Base-by-base conservation (phyloP, 441 rosid species). In the Pelargonium myrrhifolium region DNA sequence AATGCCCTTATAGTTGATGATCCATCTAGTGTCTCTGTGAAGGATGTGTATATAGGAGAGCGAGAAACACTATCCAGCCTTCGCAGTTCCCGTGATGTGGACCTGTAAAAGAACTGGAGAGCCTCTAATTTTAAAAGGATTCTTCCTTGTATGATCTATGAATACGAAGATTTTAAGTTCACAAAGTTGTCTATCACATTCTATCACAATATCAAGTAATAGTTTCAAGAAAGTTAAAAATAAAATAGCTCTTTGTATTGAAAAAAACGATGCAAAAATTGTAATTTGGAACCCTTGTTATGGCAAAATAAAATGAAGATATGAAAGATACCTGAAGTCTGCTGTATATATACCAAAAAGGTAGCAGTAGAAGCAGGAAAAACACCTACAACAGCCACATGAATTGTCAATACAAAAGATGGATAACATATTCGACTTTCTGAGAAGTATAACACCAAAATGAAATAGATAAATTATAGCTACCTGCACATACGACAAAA, bases 401-500 rank as follows among this genome's bases (percentile, higher is more conserved):
- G 71, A 22, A 67, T 2, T n/a, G 68, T 58, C 55, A 20, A 53
- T 14, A 14, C 61, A 59, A 67, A 61, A 66, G 62, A 70, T 35
- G 45, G 40, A 40, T 60, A 42, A 62, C 62, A 53, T 40, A 51
- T 4, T 65, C 63, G 65, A 66, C 37, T 39, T 68, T 65, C 17
- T 6, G 18, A 45, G 62, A 43, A 65, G 56, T 26, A 62, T 39
- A 70, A 40, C 17, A 66, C 31, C 17, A 22, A 68, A 60, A 53
- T 62, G 62, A 0, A 21, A 81, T 74, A 53, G 31, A 69, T 10
- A 60, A 49, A 45, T 65, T 66, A 68, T 65, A 69, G 24, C 6
- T 77, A 94, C 97, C 99, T 92, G 97, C 76, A 92, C 97, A 75
- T 81, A 94, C 59, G 96, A 89, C 80, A 94, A 80, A 70, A 94